These are phyloP conservation scores for Ophiostoma piceae DNA, from an alignment of 2,329 filamentous ascomycete genomes.

Conservation along the genomic window DNA sequence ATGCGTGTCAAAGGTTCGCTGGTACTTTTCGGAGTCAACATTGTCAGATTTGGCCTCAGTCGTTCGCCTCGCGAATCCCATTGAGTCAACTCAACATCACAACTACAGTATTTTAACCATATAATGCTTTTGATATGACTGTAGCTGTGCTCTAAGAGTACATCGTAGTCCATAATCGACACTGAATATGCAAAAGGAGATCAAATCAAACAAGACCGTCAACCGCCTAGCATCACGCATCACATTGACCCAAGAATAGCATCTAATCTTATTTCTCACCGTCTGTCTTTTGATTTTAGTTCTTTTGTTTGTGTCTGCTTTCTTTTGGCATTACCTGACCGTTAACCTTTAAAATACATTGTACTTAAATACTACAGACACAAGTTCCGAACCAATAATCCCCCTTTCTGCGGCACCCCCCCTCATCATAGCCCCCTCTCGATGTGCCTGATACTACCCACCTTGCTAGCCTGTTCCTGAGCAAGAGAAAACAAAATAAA, in stretches of 20 bases:
- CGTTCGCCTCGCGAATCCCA: not conserved
- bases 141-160: too few species aligned
- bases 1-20: not conserved
- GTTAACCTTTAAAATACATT: too few species aligned
- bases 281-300: not conserved
- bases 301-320: not conserved
- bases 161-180: too few species aligned
- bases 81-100: too few species aligned
- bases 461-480: slow-evolving; percentile 15
- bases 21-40: not conserved
- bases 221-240: too few species aligned
- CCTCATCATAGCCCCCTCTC: not conserved
- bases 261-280: not conserved
- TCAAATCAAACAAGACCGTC: too few species aligned
- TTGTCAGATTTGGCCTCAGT: not conserved
- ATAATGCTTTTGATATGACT: too few species aligned
- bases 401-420: not conserved
- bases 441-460: slow-evolving; percentile 21
- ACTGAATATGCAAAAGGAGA: too few species aligned
- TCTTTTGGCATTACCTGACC: not conserved
- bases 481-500: too few species aligned
- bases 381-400: not conserved
- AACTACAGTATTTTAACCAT: too few species aligned
- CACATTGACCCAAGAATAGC: not conserved
- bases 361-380: too few species aligned